Evolutionary conservation across 805 yeast genomes (phyloP), one percentile per base, ranked within the genome.

Genomic region (Candida vaughaniae): DNA sequence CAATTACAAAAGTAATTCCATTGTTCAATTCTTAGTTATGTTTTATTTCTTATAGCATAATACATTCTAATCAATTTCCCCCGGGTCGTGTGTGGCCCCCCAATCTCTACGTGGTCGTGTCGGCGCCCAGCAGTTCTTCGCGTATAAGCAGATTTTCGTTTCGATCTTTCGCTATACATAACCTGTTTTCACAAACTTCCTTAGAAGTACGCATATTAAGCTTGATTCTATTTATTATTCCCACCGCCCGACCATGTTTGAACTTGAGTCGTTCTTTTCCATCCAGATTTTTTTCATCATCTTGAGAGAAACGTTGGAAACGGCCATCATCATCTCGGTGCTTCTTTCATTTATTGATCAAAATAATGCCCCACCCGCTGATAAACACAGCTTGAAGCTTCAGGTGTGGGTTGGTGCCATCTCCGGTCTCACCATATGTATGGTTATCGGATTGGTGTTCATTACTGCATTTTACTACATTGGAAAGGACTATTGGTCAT

Each of bases 381-480:
- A 29, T 15, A 11, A 32, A 23, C 17, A 19, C 18, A 48, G 43
- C 16, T 63, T 85, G 34, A 74, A 74, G 39, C 50, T 78, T 5
- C 96, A 89, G 52, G 86, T 89, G 4, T 82, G 95, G 84, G 55
- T 78, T 1, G 97, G 97, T 2, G 91, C 95, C 8, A 49, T 77
- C 1, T 48, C 76, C 3, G 97, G 97, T 0, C 63, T 89, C 14
- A 47, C 74, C 0, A 60, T 85, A 1, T 88, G 96, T 52, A 55
- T 85, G 39, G 39, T 83, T 4, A 73, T 89, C 22, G 97, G 97
- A 3, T 77, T 81, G 3, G 57, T 77, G 0, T 84, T 89, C 54
- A 78, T 89, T 22, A 61, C 71, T 8, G 67, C 80, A 4, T 89
- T 89, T 58, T 87, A 88, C 52, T 55, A 80, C 30, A 63, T 90